These are phyloP conservation scores for Lactarius deliciosus DNA, from an alignment of 768 basidiomycete genomes.

Conservation along the genomic window DNA sequence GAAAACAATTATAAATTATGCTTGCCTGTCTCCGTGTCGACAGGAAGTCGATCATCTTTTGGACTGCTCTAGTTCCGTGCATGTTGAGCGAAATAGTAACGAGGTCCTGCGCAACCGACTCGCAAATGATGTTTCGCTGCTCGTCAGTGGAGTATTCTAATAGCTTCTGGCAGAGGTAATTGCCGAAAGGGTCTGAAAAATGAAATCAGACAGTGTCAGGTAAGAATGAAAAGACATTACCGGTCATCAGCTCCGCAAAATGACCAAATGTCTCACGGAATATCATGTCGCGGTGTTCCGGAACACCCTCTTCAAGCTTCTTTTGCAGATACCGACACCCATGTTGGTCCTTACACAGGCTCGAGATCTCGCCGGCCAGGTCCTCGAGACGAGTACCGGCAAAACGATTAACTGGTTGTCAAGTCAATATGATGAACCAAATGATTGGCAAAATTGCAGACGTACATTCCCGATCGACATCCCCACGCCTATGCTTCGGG, in stretches of 20 bases:
- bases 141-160: conserved; percentile 97
- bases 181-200: conserved; percentile 88
- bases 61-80: conserved; percentile 99
- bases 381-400: conserved; percentile 95
- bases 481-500: conserved; percentile 91
- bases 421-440: background rate
- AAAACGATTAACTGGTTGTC: conserved; percentile 82
- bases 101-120: conserved; percentile 94
- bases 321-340: conserved; percentile 98
- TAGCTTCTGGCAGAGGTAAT: conserved; percentile 98
- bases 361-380: conserved; percentile 85
- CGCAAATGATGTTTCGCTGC: conserved; percentile 94
- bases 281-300: conserved; percentile 98
- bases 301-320: conserved; percentile 93
- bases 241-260: conserved; percentile 98
- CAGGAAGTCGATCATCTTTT: conserved; percentile 99
- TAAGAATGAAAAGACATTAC: conserved; percentile 37
- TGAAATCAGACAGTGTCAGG: background rate
- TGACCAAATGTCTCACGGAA: conserved; percentile 98
- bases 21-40: conserved; percentile 91
- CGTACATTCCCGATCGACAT: conserved; percentile 84
- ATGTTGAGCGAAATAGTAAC: conserved; percentile 99
- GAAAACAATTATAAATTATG: conserved; percentile 37
- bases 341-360: conserved; percentile 97
- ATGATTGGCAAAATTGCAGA: conserved; percentile 26